phyloP scores from a whole-genome alignment of 164 flowering plant genomes.

The Macadamia tetraphylla region DNA sequence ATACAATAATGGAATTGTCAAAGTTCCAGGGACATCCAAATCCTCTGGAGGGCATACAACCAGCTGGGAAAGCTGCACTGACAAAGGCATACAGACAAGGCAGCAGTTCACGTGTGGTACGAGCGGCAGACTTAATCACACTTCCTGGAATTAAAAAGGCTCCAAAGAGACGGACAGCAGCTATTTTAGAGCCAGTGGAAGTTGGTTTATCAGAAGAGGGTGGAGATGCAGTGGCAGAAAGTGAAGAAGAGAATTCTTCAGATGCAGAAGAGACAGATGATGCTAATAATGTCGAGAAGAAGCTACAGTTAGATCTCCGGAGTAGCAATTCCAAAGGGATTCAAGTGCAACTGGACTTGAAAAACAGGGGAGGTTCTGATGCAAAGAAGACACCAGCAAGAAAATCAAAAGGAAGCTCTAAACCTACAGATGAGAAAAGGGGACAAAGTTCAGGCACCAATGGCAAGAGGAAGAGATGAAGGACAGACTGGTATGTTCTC shows the following conservation, averaged over 20 bases:
- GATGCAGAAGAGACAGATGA: conserved; percentile 8
- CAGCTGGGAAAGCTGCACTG: conserved; percentile 81
- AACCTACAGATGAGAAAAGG: conserved; percentile 26
- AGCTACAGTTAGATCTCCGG: conserved; percentile 54
- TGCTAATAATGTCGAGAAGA: conserved; percentile 31
- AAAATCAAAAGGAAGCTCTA: conserved; percentile 46
- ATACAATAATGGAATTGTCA: conserved; percentile 71
- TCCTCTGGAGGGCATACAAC: conserved; percentile 76
- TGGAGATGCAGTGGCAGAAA: conserved; percentile 20
- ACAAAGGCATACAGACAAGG: conserved; percentile 87
- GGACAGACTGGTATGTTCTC: background rate
- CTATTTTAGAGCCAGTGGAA: conserved; percentile 73
- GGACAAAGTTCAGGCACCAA: conserved; percentile 49
- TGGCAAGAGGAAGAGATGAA: conserved; percentile 67
- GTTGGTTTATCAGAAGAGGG: conserved; percentile 35
- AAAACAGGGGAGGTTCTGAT: conserved; percentile 15
- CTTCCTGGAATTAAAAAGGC: conserved; percentile 88
- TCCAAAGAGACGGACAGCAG: conserved; percentile 85
- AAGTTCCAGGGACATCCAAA: conserved; percentile 78
- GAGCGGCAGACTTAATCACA: conserved; percentile 70
- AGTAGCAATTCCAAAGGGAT: conserved; percentile 49
- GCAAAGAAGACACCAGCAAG: conserved; percentile 47
- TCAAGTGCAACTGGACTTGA: background rate
- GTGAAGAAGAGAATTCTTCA: background rate
- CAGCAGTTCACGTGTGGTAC: conserved; percentile 56